Conservation (phyloP, 2,329 filamentous ascomycete species). For the Nigrospora osmanthi region DNA sequence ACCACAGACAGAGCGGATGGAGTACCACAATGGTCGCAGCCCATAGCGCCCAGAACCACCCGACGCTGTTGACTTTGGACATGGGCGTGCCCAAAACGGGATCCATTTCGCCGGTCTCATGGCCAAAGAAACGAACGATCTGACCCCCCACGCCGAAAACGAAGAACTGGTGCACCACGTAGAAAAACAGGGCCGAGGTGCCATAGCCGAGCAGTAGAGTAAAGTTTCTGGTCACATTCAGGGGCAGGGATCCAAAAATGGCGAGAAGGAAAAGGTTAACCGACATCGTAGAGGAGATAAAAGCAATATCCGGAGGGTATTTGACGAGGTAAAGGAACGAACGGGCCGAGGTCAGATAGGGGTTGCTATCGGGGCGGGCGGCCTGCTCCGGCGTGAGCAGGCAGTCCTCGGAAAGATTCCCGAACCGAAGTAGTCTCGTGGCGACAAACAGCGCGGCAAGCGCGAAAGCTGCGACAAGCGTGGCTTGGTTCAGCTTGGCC, state of each 20-base stretch:
- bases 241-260: slow-evolving; percentile 25
- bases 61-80: slow-evolving; percentile 27
- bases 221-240: slow-evolving; percentile 17
- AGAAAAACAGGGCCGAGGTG: slow-evolving; percentile 39
- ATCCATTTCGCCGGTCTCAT: slow-evolving; percentile 18
- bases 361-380: slow-evolving; percentile 23
- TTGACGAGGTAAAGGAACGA: slow-evolving; percentile 40
- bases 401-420: slow-evolving; percentile 35
- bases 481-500: slow-evolving; percentile 16
- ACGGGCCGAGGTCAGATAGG: slow-evolving; percentile 29
- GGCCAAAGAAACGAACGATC: slow-evolving; percentile 23
- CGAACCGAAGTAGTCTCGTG: slow-evolving; percentile 31
- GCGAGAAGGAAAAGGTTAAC: slow-evolving; percentile 30
- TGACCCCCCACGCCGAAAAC: slow-evolving; percentile 18
- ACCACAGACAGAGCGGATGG: slow-evolving; percentile 33
- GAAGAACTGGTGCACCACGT: slow-evolving; percentile 28
- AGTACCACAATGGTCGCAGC: slow-evolving; percentile 23
- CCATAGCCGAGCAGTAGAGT: slow-evolving; percentile 32
- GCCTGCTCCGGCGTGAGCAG: slow-evolving; percentile 30
- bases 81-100: slow-evolving; percentile 15
- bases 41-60: slow-evolving; percentile 29
- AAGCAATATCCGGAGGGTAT: slow-evolving; percentile 38
- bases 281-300: slow-evolving; percentile 31
- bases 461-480: slow-evolving; percentile 16
- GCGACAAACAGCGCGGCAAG: slow-evolving; percentile 30